Evolutionary conservation across 164 flowering plant species (phyloP), one percentile per base, ranked within the genome.

Genomic region (Nymphaea thermarum): DNA sequence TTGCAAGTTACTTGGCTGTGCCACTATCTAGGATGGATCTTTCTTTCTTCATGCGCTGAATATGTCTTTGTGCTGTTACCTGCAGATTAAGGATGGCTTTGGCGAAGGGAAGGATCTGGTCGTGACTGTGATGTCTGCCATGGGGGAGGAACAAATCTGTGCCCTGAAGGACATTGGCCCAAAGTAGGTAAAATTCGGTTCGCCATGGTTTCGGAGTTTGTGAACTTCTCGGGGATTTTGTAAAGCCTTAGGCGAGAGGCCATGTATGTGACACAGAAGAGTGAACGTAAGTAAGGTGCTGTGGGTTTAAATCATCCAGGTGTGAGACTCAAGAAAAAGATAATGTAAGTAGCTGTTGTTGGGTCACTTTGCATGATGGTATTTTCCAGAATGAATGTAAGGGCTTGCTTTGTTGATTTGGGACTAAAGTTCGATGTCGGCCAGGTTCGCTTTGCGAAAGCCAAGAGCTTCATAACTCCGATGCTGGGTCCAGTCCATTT

Each of bases 81-180:
- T 65, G 16, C 59, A 70, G 72, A 70, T 70, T 42, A 70, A 70
- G 41, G 67, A 79, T 70, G 82, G 84, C 0, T 82, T 82, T 76
- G 77, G 43, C 4, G 84, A 76, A 16, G 82, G 84, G 25, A 82
- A 82, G 65, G 84, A 79, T 68, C 69, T 82, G 65, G 78, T 82
- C 42, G 77, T 82, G 68, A 69, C 75, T 44, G 84, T 81, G 55
- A 79, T 77, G 82, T 79, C 79, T 4, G 77, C 84, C 2, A 79
- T 81, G 84, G 84, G 84, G 11, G 84, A 81, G 63, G 84, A 81
- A 59, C 84, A 81, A 71, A 81, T 81, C 61, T 75, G 79, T 63
- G 82, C 77, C 44, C 79, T 82, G 63, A 82, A 82, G 81, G 82
- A 82, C 70, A 77, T 79, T 63, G 82, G 82, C 44, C 76, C 80